A percentile compares a stretch with the other conserved stretches of the same genome.
Evolutionary conservation across 2,329 filamentous ascomycete genomes (phyloP).

Genomic region (Fusarium sp.): DNA sequence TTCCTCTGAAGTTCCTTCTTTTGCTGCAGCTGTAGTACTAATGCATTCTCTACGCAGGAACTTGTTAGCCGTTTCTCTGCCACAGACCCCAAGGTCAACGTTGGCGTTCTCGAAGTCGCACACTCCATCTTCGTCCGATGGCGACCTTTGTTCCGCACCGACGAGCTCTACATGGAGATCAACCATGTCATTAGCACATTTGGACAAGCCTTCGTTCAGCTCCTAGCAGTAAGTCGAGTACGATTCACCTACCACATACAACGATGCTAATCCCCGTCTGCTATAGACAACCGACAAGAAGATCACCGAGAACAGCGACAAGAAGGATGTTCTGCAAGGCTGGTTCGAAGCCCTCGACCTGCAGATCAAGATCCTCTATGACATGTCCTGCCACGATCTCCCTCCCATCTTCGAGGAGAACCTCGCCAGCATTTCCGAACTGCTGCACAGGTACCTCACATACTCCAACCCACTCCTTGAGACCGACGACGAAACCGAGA

Average conservation of each 20-base stretch:
- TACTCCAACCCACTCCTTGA: constrained; percentile 85
- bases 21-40: neutral
- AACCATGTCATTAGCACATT: constrained; percentile 93
- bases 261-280: constrained; percentile 27
- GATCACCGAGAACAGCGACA: constrained; percentile 76
- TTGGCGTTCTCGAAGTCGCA: constrained; percentile 93
- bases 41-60: constrained; percentile 61
- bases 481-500: constrained; percentile 88
- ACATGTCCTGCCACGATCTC: constrained; percentile 96
- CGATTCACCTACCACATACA: neutral
- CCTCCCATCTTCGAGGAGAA: constrained; percentile 95
- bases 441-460: constrained; percentile 91
- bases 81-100: constrained; percentile 83
- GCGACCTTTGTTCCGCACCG: constrained; percentile 91
- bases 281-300: constrained; percentile 69
- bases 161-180: constrained; percentile 93
- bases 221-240: constrained; percentile 69
- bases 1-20: neutral
- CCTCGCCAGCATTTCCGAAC: constrained; percentile 73
- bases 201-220: constrained; percentile 78
- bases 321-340: constrained; percentile 75
- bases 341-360: constrained; percentile 88
- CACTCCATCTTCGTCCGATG: constrained; percentile 98
- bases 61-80: constrained; percentile 86
- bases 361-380: constrained; percentile 90